A percentile compares a stretch with the other conserved stretches of the same genome.
phyloP scores from a whole-genome alignment of 2,329 filamentous ascomycete genomes.

The Fusarium penzigii region DNA sequence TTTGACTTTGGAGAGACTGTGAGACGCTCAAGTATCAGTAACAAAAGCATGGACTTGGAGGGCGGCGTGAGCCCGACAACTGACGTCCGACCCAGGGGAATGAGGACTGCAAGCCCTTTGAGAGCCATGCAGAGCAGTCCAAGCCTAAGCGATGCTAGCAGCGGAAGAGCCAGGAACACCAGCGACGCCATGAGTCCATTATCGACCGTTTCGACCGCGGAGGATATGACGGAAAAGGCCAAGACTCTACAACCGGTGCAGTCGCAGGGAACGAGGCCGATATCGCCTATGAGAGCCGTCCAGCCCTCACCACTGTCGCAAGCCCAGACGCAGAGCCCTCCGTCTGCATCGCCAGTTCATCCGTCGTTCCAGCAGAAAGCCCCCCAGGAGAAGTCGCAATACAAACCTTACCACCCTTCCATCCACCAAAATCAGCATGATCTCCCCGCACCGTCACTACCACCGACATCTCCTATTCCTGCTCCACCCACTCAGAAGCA shows the following conservation, averaged over 20 bases:
- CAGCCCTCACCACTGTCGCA: slow-evolving; percentile 21
- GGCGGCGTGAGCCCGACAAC: slow-evolving; percentile 16
- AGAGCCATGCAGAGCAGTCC: slow-evolving; percentile 28
- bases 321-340: slow-evolving; percentile 18
- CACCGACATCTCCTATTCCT: slow-evolving; percentile 8
- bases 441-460: slow-evolving; percentile 6
- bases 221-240: slow-evolving; percentile 9
- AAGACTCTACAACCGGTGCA: slow-evolving; percentile 17
- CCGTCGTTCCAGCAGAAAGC: slow-evolving; percentile 8
- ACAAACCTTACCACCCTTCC: slow-evolving; percentile 6
- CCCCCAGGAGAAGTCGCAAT: neutral
- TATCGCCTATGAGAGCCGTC: slow-evolving; percentile 18
- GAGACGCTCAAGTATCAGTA: slow-evolving; percentile 21
- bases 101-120: slow-evolving; percentile 27
- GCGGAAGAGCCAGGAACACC: slow-evolving; percentile 20
- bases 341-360: slow-evolving; percentile 14
- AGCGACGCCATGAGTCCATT: slow-evolving; percentile 27
- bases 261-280: slow-evolving; percentile 7
- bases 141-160: slow-evolving; percentile 19
- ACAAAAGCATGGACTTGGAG: slow-evolving; percentile 17
- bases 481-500: slow-evolving; percentile 12
- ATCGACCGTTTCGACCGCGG: slow-evolving; percentile 20
- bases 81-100: slow-evolving; percentile 17
- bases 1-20: slow-evolving; percentile 41
- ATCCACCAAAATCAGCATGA: slow-evolving; percentile 6